Base-by-base conservation (phyloP, 169 alveolate species). In the Perkinsus olseni region DNA sequence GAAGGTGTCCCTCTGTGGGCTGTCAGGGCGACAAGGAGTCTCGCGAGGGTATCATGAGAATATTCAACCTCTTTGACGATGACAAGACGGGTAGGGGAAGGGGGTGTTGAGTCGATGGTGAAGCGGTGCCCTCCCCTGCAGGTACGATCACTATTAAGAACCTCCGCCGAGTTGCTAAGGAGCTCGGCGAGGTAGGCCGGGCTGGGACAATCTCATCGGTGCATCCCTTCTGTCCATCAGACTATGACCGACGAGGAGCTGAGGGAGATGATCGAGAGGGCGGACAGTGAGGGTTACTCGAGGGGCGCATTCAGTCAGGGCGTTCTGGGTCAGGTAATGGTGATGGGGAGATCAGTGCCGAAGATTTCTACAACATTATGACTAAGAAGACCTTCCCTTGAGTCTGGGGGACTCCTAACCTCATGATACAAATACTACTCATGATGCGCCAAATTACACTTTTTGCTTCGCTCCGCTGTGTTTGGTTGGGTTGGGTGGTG, bases 341-440 rank as follows among this genome's bases (percentile, higher is more conserved):
- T 0, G 99, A 99, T 93, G 99, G 99, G n/a, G 99, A 98, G 94
- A 98, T 99, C 62, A 98, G 99, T 74, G 98, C 98, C 92, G 99
- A 99, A 93, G 99, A 99, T 95, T 99, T 99, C 96, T 99, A 99
- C 96, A 97, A 98, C 95, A 99, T 99, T 92, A 99, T 99, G 99
- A 99, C 99, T 92, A 99, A 98, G 96, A 98, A 98, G 95, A 98
- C 99, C 74, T 98, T 98, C 94, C 98, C 99, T 91, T 98, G 97
- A 97, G 31, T 74, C 74, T 40, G 40, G 4, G 4, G 91, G 93
- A n/a, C n/a, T n/a, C n/a, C n/a, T n/a, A n/a, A n/a, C n/a, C n/a
- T n/a, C n/a, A n/a, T n/a, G n/a, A n/a, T 11, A 40, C 50, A 11
- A 40, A 40, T 40, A 62, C 17, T 62, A 13, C 17, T 62, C 8